Evolutionary conservation across 2,329 filamentous ascomycete genomes (phyloP).

Genomic region (Endoconidiophora polonica): DNA sequence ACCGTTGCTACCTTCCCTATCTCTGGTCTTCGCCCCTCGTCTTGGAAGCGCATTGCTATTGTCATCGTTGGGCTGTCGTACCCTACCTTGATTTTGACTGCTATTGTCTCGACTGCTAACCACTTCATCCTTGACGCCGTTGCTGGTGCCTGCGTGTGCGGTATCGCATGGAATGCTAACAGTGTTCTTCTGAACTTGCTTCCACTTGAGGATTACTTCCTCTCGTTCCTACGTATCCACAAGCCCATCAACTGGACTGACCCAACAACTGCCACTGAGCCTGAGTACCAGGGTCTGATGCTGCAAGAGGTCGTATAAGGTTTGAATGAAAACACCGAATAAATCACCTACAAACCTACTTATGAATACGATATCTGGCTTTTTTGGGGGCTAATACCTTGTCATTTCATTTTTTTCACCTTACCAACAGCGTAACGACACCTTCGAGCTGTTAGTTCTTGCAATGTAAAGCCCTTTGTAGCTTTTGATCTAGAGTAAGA

Average conservation of each 20-base stretch:
- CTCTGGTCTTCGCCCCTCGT: slow-evolving; percentile 32
- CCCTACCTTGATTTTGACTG: slow-evolving; percentile 45
- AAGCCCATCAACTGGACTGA: slow-evolving; percentile 36
- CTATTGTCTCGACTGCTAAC: slow-evolving; percentile 56
- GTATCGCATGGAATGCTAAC: slow-evolving; percentile 43
- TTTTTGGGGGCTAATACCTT: background rate
- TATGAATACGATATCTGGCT: background rate
- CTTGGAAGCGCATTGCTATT: slow-evolving; percentile 31
- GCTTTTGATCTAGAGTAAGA: too few relatives aligned
- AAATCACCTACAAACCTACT: too few relatives aligned
- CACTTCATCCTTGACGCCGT: slow-evolving; percentile 58
- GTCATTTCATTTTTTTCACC: background rate
- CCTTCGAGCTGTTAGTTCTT: background rate
- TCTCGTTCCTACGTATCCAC: slow-evolving; percentile 45
- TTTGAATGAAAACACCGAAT: background rate
- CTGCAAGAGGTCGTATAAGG: slow-evolving; percentile 14
- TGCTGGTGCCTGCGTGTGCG: slow-evolving; percentile 48
- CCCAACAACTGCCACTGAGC: slow-evolving; percentile 22
- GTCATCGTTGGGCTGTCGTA: slow-evolving; percentile 41
- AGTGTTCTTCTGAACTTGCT: slow-evolving; percentile 43
- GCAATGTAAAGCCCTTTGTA: too few relatives aligned
- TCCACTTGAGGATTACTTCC: slow-evolving; percentile 50
- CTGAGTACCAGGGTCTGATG: slow-evolving; percentile 18
- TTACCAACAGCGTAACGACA: background rate
- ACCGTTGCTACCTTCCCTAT: slow-evolving; percentile 52